phyloP scores from a whole-genome alignment of 2,329 filamentous ascomycete species.

The Xylariaceae sp. region DNA sequence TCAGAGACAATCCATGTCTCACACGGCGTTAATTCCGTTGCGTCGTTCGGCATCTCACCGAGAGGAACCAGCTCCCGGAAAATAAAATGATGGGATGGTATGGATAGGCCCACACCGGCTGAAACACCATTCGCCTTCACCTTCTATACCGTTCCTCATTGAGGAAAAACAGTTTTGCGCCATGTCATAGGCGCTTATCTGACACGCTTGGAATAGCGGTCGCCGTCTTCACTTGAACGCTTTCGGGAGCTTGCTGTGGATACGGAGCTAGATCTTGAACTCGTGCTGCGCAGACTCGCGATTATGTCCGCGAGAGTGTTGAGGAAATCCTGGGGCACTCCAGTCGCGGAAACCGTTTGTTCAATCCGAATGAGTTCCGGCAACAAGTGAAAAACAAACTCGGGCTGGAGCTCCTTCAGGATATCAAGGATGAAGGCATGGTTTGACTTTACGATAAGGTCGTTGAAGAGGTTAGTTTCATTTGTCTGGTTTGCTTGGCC shows the following conservation, averaged over 20 bases:
- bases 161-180: neutral
- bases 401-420: slow-evolving; percentile 30
- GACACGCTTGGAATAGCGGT: slow-evolving; percentile 24
- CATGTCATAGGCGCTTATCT: slow-evolving; percentile 16
- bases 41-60: neutral
- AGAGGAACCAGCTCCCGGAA: neutral
- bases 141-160: neutral
- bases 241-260: slow-evolving; percentile 18
- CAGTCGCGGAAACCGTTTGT: slow-evolving; percentile 23
- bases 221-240: slow-evolving; percentile 23
- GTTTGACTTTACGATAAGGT: slow-evolving; percentile 11
- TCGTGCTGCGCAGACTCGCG: slow-evolving; percentile 24
- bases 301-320: slow-evolving; percentile 31
- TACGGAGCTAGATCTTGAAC: slow-evolving; percentile 8
- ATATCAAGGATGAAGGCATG: slow-evolving; percentile 41
- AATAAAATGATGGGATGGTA: neutral
- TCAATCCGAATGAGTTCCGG: slow-evolving; percentile 34
- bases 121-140: too few species aligned
- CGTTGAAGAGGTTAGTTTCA: slow-evolving; percentile 22
- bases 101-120: neutral
- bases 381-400: slow-evolving; percentile 20
- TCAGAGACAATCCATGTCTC: slow-evolving; percentile 8
- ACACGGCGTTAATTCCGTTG: slow-evolving; percentile 3
- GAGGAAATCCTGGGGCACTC: slow-evolving; percentile 29
- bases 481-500: neutral